A percentile compares a stretch with the other conserved stretches of the same genome.
Conservation (phyloP, 2,329 filamentous ascomycete species). For the Colletotrichum tofieldiae region DNA sequence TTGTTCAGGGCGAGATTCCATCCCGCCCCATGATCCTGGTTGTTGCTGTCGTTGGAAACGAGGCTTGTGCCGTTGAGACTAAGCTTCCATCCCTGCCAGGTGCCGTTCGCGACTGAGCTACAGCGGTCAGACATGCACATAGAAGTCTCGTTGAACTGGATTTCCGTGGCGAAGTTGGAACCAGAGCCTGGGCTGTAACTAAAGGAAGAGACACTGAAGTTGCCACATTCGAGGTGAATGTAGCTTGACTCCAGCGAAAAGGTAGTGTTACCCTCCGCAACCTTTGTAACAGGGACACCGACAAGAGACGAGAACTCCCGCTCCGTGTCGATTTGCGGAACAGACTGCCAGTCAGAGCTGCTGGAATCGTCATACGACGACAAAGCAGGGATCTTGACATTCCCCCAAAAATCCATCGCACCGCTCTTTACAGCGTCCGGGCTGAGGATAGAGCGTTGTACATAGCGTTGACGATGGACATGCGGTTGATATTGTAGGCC, state of each 20-base stretch:
- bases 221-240: conserved; percentile 23
- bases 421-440: conserved; percentile 44
- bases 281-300: conserved; percentile 3
- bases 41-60: not conserved
- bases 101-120: conserved; percentile 8
- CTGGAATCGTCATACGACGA: not conserved
- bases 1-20: conserved; percentile 30
- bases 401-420: conserved; percentile 49
- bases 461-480: not conserved
- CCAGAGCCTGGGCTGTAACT: not conserved
- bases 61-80: not conserved
- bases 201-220: not conserved
- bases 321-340: not conserved
- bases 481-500: not conserved
- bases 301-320: conserved; percentile 8
- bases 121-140: not conserved
- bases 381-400: conserved; percentile 48
- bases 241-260: conserved; percentile 31
- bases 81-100: conserved; percentile 13
- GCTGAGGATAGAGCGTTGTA: conserved; percentile 45
- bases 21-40: not conserved
- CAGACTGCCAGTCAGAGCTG: not conserved
- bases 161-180: not conserved
- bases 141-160: conserved; percentile 1
- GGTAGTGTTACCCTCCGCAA: conserved; percentile 22